Base-by-base conservation (phyloP, 148 eudicot genomes). In the Spergularia bocconei region DNA sequence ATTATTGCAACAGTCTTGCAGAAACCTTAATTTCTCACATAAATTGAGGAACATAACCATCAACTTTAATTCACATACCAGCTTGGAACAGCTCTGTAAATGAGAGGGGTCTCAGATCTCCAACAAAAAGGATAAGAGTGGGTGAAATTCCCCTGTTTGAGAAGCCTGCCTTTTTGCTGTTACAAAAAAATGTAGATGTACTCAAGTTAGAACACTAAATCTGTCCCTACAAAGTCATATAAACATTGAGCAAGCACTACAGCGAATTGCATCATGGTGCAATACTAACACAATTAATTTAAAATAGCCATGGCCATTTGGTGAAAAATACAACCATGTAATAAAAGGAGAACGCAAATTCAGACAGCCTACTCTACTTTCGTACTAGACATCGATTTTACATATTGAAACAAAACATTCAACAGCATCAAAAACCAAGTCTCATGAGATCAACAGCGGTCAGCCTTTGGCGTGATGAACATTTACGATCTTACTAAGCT, bases 31-130 rank as follows among this genome's bases (percentile, higher is more conserved):
- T 33, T 63, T 29, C 36, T 29, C 36, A 29, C 36, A 29, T 29
- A 29, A 29, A 29, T 29, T 29, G 36, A 2, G 36, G 36, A 29
- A 67, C 39, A 65, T 55, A 50, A 23, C 11, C 38, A 47, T 47
- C 36, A 51, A 73, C 13, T 52, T 20, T 44, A 16, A 29, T 16
- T 68, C 20, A 71, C 81, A 7, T 84, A 91, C 97, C 99, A 95
- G 85, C 96, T 95, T 51, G 99, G 99, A 79, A 95, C 99, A 65
- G 97, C 99, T 85, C 99, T 90, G 78, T 95, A 92, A 44, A 95
- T 95, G 68, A 95, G 99, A 78, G 97, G 99, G 20, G 93, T 92
- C 75, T 92, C 97, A 41, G 99, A 95, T 85, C 99, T 91, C 96
- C 96, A 91, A 69, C 99, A 95, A 75, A 90, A 95, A 55, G 99